These are phyloP conservation scores for Sphagnurus paluster DNA, from an alignment of 1,284 basidiomycete species.

Conservation along the genomic window DNA sequence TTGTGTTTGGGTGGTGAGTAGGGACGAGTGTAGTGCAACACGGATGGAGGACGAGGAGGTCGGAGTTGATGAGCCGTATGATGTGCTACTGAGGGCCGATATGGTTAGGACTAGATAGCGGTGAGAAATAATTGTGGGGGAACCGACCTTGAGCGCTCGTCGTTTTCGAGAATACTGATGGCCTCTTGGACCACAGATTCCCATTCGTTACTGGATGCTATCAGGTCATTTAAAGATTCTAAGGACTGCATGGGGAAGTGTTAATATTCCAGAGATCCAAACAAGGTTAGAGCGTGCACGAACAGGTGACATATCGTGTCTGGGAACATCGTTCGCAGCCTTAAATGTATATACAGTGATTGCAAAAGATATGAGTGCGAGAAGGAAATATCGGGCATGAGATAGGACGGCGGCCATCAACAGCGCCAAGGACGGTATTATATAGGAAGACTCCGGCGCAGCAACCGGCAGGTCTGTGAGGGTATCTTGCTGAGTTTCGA, in stretches of 20 bases:
- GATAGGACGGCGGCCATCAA: conserved; percentile 44
- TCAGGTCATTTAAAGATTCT: conserved; percentile 61
- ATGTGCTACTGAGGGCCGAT: conserved; percentile 7
- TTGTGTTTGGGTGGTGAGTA: conserved; percentile 73
- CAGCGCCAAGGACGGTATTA: conserved; percentile 39
- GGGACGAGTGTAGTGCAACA: conserved; percentile 66
- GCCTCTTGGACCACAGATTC: conserved; percentile 70
- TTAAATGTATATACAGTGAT: conserved; percentile 40
- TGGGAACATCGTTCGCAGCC: conserved; percentile 37
- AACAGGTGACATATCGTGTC: conserved; percentile 55
- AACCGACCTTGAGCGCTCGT: conserved; percentile 64
- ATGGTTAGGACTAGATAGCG: conserved; percentile 1
- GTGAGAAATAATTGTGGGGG: conserved; percentile 3
- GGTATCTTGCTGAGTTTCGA: conserved; percentile 24
- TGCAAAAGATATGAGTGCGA: conserved; percentile 43
- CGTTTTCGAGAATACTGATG: conserved; percentile 60
- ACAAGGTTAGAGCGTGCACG: conserved; percentile 26
- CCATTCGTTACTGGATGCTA: conserved; percentile 67
- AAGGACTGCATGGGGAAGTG: conserved; percentile 45
- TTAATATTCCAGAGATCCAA: not conserved
- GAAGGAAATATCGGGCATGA: conserved; percentile 46
- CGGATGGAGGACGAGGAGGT: conserved; percentile 61
- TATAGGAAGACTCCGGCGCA: conserved; percentile 34
- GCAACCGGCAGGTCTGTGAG: conserved; percentile 19
- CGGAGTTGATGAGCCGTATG: conserved; percentile 38